phyloP scores from a whole-genome alignment of 1,284 basidiomycete species.

The Chondrostereum purpureum region DNA sequence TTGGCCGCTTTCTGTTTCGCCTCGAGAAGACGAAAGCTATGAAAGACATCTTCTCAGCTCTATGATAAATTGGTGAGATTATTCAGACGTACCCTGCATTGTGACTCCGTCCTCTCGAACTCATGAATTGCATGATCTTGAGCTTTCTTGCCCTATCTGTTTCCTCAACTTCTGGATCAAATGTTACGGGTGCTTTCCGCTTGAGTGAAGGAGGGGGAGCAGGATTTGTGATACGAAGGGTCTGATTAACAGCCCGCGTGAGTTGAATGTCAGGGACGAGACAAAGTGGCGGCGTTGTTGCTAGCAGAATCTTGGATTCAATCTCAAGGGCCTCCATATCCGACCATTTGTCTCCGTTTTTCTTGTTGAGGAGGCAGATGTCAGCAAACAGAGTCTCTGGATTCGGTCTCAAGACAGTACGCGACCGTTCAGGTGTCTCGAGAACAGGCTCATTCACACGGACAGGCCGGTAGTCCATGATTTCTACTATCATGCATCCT shows the following conservation, averaged over 20 bases:
- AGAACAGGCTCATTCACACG: conserved; percentile 44
- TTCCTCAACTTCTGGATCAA: conserved; percentile 67
- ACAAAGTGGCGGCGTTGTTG: conserved; percentile 66
- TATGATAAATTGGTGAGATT: conserved; percentile 5
- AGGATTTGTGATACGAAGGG: conserved; percentile 62
- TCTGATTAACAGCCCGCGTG: conserved; percentile 64
- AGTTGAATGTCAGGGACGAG: conserved; percentile 71
- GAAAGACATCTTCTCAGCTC: conserved; percentile 8
- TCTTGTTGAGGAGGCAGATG: conserved; percentile 60
- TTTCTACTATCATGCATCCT: conserved; percentile 79
- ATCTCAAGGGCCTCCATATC: conserved; percentile 65
- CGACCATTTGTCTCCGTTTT: conserved; percentile 49
- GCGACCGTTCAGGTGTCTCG: conserved; percentile 54
- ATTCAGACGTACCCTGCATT: conserved; percentile 13
- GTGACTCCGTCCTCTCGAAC: conserved; percentile 43
- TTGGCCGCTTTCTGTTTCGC: conserved; percentile 29
- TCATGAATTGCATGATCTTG: conserved; percentile 74
- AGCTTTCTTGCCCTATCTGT: conserved; percentile 58
- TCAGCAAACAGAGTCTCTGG: conserved; percentile 72
- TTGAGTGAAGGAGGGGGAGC: conserved; percentile 65
- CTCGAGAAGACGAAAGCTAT: conserved; percentile 52
- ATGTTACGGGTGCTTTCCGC: conserved; percentile 56
- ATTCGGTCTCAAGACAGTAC: conserved; percentile 68
- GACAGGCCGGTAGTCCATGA: conserved; percentile 63
- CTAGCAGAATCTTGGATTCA: conserved; percentile 66